Base-by-base conservation (phyloP, 768 basidiomycete species). In the Gymnopilus dilepis region DNA sequence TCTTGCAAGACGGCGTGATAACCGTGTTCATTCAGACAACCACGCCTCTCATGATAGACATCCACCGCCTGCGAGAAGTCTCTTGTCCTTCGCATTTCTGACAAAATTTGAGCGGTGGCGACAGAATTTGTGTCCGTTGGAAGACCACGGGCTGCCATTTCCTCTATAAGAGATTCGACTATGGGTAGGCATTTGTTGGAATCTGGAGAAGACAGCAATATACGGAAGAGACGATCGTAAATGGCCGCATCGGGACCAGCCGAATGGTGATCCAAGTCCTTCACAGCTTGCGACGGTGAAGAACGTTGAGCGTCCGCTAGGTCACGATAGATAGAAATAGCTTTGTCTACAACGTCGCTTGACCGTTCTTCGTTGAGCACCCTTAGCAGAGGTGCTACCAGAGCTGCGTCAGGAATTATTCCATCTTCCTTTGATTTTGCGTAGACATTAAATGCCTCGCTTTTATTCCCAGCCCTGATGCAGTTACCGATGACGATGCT, bases 21-120 rank as follows among this genome's bases (percentile, higher is more conserved):
- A 9, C 86, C 89, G 45, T 80, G 76, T 61, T 83, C 80, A 60
- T 86, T 83, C 58, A 93, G 74, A 63, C 74, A 67, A 58, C 69
- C 66, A 66, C 76, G 72, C 72, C 75, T 65, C 58, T 74, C 64
- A 65, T 77, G 73, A 73, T 96, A 97, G 0, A 83, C 77, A 15
- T 82, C 74, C 57, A 91, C 83, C 0, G 92, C 91, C 12, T 86
- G 84, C 24, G 83, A 77, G 48, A 85, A 81, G 41, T 70, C 80
- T 1, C 80, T 68, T 1, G 86, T 76, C n/a, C 78, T 75, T 24
- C 84, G 83, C 87, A 96, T 94, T 48, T 86, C 82, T 45, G 91
- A 73, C 53, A 90, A 80, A 43, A 89, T 80, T 37, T 85, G 74
- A 2, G 85, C 82, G 4, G 85, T 78, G 12, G 83, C 73, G 13